A percentile compares a stretch with the other conserved stretches of the same genome.
These are phyloP conservation scores for Phytophthora podocarpi DNA, from an alignment of 352 stramenopile genomes.

Conservation along the genomic window DNA sequence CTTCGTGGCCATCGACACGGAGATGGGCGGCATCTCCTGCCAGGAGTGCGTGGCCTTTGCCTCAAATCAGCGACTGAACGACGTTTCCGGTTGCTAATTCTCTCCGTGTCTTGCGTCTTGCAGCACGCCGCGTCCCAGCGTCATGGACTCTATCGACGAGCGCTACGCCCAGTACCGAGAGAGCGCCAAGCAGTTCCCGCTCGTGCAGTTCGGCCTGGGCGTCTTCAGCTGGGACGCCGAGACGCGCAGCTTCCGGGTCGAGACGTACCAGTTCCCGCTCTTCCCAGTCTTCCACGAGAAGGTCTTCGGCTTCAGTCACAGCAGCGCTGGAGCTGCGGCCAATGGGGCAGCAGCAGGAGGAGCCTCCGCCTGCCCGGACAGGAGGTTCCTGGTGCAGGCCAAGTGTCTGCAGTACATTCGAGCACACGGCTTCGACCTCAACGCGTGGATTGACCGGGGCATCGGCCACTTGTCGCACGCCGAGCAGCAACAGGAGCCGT, in stretches of 20 bases:
- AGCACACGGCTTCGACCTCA: conserved; percentile 80
- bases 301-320: conserved; percentile 6
- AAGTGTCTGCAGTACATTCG: conserved; percentile 83
- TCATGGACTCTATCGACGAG: conserved; percentile 77
- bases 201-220: conserved; percentile 82
- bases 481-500: conserved; percentile 53
- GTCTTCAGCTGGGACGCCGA: conserved; percentile 62
- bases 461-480: conserved; percentile 72
- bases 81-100: not conserved
- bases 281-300: conserved; percentile 61
- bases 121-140: conserved; percentile 47
- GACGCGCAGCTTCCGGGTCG: conserved; percentile 49
- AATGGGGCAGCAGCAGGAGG: not conserved
- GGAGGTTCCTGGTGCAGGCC: conserved; percentile 69
- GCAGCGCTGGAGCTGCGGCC: not conserved
- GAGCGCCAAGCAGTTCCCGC: conserved; percentile 61
- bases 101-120: conserved; percentile 5
- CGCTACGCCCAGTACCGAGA: conserved; percentile 64
- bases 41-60: conserved; percentile 50
- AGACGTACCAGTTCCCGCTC: conserved; percentile 78
- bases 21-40: conserved; percentile 75
- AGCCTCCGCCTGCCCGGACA: conserved; percentile 41
- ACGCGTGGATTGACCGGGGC: conserved; percentile 74
- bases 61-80: no score
- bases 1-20: conserved; percentile 80